These are phyloP conservation scores for Nakaseomyces uthaithaninus DNA, from an alignment of 1,139 yeast species.

Conservation along the genomic window DNA sequence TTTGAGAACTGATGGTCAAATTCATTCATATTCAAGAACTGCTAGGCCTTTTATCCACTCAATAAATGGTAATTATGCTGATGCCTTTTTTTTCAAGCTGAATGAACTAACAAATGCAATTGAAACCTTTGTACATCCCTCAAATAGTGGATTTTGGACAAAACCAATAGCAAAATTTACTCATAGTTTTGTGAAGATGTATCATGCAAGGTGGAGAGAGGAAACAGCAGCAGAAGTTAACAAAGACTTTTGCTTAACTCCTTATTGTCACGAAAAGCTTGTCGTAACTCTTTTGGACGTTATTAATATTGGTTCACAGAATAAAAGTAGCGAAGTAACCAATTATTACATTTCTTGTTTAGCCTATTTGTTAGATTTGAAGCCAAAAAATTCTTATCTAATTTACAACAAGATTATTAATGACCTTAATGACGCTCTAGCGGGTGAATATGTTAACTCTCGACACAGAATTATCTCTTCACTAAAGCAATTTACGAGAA, in stretches of 20 bases:
- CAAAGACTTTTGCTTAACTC: constrained; percentile 38
- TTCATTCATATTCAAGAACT: constrained; percentile 49
- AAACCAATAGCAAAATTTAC: constrained; percentile 57
- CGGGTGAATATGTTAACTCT: constrained; percentile 64
- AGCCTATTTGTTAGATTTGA: constrained; percentile 55
- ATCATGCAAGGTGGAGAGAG: constrained; percentile 47
- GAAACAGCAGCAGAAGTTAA: constrained; percentile 35
- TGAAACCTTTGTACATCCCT: constrained; percentile 86
- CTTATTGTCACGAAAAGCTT: constrained; percentile 37
- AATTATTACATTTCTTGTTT: constrained; percentile 55
- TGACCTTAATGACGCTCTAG: constrained; percentile 78
- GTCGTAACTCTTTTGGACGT: constrained; percentile 45
- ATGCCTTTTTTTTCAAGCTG: constrained; percentile 48
- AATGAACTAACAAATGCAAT: constrained; percentile 56
- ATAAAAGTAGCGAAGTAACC: constrained; percentile 54
- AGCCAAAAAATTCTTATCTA: constrained; percentile 39
- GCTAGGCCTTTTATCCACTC: constrained; percentile 62
- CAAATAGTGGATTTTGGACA: constrained; percentile 84
- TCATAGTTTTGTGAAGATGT: constrained; percentile 46
- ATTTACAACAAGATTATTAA: constrained; percentile 59
- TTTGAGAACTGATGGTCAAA: constrained; percentile 46
- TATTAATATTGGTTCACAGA: constrained; percentile 69
- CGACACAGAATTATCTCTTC: constrained; percentile 78
- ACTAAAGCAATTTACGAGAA: constrained; percentile 54
- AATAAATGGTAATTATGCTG: constrained; percentile 44